Conservation (phyloP, 2,329 filamentous ascomycete species). For the Didymella exigua region DNA sequence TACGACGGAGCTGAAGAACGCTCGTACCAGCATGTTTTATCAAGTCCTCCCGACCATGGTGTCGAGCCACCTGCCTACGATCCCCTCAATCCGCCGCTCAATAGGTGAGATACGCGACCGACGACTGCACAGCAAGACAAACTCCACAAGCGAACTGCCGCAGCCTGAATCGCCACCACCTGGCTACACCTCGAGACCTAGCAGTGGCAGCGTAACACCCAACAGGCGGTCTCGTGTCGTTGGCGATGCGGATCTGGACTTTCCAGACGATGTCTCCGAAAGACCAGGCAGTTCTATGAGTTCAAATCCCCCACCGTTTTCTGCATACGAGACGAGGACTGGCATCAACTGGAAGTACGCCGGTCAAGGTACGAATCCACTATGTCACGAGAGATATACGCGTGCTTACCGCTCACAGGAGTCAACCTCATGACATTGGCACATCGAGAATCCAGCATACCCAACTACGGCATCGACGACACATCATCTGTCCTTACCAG, state of each 20-base stretch:
- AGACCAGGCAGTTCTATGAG: constrained; percentile 29
- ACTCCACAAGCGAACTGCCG: constrained; percentile 24
- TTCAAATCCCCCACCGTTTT: constrained; percentile 26
- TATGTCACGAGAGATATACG: not conserved
- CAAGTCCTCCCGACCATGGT: constrained; percentile 61
- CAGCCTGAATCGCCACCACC: constrained; percentile 47
- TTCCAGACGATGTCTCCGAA: constrained; percentile 36
- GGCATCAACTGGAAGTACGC: constrained; percentile 60
- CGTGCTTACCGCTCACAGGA: constrained; percentile 42
- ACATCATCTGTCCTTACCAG: constrained; percentile 58
- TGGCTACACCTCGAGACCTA: constrained; percentile 37
- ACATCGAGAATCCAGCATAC: constrained; percentile 51
- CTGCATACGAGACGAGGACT: constrained; percentile 38
- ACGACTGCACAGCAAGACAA: constrained; percentile 22
- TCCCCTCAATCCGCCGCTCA: constrained; percentile 56
- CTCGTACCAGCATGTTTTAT: constrained; percentile 56
- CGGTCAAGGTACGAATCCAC: constrained; percentile 51
- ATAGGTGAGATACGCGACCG: constrained; percentile 36
- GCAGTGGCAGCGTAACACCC: constrained; percentile 30
- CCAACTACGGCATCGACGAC: constrained; percentile 35
- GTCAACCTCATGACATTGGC: constrained; percentile 55
- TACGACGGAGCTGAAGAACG: constrained; percentile 18
- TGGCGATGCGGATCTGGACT: constrained; percentile 29
- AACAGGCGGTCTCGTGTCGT: constrained; percentile 23
- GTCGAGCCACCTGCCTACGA: constrained; percentile 57